These are phyloP conservation scores for Hemileccinum rubropunctum DNA, from an alignment of 768 basidiomycete genomes.

Conservation along the genomic window DNA sequence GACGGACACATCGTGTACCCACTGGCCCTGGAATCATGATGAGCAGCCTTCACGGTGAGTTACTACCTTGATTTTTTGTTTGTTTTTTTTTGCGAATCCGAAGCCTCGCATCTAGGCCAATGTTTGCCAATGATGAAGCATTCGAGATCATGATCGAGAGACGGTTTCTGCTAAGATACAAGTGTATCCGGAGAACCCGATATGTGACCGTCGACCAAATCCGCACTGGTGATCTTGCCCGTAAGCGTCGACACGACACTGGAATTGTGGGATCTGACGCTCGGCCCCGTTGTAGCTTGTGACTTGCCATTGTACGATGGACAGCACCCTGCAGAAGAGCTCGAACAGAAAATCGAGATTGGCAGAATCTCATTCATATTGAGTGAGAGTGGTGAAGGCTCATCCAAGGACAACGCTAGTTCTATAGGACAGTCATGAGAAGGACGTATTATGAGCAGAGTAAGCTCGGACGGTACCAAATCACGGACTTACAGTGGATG, in stretches of 20 bases:
- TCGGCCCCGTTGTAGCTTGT: conserved; percentile 11
- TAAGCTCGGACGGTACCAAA: too few species aligned
- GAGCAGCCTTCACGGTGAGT: conserved; percentile 15
- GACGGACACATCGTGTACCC: neutral
- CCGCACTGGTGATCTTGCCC: conserved; percentile 12
- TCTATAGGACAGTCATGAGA: neutral
- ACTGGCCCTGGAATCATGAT: conserved; percentile 16
- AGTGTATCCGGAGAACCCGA: conserved; percentile 25
- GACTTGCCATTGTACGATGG: conserved; percentile 20
- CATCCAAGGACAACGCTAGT: neutral
- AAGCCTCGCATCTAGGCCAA: conserved; percentile 7
- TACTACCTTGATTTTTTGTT: too few species aligned
- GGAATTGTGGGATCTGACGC: neutral
- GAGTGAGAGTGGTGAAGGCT: neutral
- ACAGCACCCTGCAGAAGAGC: conserved; percentile 1
- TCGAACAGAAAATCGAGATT: conserved; percentile 17
- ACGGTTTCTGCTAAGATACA: conserved; percentile 20
- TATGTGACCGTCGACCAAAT: conserved; percentile 21
- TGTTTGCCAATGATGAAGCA: conserved; percentile 10
- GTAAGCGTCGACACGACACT: conserved; percentile 6
- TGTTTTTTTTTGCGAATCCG: too few species aligned
- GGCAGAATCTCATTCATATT: conserved; percentile 22
- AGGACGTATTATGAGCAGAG: too few species aligned
- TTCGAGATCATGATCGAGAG: conserved; percentile 22
- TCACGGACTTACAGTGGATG: too few species aligned